Percentiles rank a stretch among this genome's conserved stretches.
Conservation (phyloP, 257 asterid genomes). For the Scutellaria barbata region DNA sequence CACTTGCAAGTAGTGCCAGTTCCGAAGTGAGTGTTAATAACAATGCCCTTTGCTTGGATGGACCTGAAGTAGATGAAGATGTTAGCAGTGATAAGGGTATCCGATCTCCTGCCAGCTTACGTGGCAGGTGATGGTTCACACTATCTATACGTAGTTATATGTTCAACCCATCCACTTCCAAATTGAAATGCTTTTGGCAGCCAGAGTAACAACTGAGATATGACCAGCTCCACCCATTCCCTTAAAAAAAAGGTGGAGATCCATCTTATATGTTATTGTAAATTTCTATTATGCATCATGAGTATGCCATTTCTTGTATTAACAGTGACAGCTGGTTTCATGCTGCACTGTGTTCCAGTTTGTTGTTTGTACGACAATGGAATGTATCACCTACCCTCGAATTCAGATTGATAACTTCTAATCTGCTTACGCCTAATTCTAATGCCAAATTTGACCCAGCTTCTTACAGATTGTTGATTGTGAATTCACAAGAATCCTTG, state of each 20-base stretch:
- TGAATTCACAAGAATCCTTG: neutral
- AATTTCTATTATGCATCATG: constrained; percentile 49
- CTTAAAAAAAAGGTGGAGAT: constrained; percentile 22
- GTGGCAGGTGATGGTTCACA: constrained; percentile 60
- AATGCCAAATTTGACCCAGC: constrained; percentile 11
- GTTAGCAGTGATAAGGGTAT: constrained; percentile 67
- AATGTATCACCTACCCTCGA: constrained; percentile 44
- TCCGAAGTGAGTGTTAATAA: constrained; percentile 87
- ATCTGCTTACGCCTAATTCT: constrained; percentile 37
- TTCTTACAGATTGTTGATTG: neutral
- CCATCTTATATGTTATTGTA: constrained; percentile 47
- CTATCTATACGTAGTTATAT: constrained; percentile 24
- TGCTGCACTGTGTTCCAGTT: constrained; percentile 45
- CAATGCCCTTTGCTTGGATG: constrained; percentile 62
- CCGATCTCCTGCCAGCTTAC: constrained; percentile 69
- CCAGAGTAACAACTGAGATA: constrained; percentile 32
- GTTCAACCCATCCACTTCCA: constrained; percentile 24
- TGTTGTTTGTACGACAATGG: constrained; percentile 50
- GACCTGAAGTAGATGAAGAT: constrained; percentile 68
- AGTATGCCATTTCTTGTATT: constrained; percentile 49
- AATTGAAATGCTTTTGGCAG: constrained; percentile 32
- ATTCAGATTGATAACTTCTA: constrained; percentile 37
- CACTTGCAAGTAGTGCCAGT: constrained; percentile 95
- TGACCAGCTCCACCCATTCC: constrained; percentile 23
- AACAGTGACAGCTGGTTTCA: constrained; percentile 38